A percentile compares a stretch with the other conserved stretches of the same genome.
Evolutionary conservation across 257 asterid species (phyloP).

Genomic region (Haberlea rhodopensis): DNA sequence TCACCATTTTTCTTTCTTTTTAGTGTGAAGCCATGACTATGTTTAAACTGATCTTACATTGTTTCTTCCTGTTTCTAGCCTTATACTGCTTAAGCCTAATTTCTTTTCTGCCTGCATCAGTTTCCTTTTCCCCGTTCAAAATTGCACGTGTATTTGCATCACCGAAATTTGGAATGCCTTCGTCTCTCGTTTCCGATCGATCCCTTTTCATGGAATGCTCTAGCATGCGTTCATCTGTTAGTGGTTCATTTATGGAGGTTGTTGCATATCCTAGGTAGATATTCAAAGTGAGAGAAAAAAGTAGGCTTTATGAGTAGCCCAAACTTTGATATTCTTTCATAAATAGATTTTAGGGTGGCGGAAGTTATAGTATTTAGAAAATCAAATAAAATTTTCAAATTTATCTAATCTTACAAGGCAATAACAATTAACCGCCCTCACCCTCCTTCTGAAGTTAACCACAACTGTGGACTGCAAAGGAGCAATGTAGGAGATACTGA

Average conservation of each 20-base stretch:
- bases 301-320: not conserved
- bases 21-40: not conserved
- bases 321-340: not conserved
- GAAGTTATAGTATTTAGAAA: too few relatives aligned
- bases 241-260: not conserved
- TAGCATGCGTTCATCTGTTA: conserved; percentile 1
- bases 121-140: conserved; percentile 26
- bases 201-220: conserved; percentile 33
- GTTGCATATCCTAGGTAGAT: conserved; percentile 31
- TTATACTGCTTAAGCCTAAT: conserved; percentile 39
- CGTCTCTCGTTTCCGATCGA: conserved; percentile 28
- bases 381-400: too few relatives aligned
- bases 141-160: conserved; percentile 9
- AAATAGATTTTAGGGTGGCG: too few relatives aligned
- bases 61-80: conserved; percentile 49
- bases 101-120: conserved; percentile 34
- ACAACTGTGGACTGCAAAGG: not conserved
- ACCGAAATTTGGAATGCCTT: conserved; percentile 32
- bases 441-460: not conserved
- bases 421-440: too few relatives aligned
- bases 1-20: not conserved
- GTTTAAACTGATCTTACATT: conserved; percentile 9
- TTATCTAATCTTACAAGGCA: too few relatives aligned
- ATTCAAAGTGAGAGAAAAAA: conserved; percentile 45
- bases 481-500: not conserved